Evolutionary conservation across 192 early-diverging fungal species (phyloP).

Genomic region (Entomortierella parvispora): DNA sequence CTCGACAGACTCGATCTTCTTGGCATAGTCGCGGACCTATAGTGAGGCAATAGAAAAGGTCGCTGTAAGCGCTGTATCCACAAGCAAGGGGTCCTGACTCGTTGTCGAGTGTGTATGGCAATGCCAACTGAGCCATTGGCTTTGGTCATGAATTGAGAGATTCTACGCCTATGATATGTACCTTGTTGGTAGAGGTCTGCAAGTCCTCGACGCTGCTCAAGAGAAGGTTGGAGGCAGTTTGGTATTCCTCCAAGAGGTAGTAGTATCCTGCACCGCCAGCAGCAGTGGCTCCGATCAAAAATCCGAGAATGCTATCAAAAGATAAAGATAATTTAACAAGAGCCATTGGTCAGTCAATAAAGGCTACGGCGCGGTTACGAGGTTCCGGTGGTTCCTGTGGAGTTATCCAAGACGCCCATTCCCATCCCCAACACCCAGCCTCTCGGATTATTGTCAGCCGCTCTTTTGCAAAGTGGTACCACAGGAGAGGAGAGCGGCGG

Average conservation of each 20-base stretch:
- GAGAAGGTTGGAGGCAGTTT: constrained; percentile 73
- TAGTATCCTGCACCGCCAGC: constrained; percentile 83
- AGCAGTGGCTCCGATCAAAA: constrained; percentile 78
- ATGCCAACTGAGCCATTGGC: too few relatives aligned
- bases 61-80: too few relatives aligned
- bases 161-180: constrained; percentile 18
- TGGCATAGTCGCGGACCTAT: constrained; percentile 76
- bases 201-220: constrained; percentile 84
- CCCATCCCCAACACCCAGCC: too few relatives aligned
- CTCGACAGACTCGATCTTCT: constrained; percentile 83
- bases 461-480: too few relatives aligned
- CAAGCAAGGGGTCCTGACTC: too few relatives aligned
- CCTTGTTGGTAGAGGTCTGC: constrained; percentile 79
- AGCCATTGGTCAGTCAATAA: constrained; percentile 6
- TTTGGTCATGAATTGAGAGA: too few relatives aligned
- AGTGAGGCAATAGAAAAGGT: not conserved
- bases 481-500: too few relatives aligned
- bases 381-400: too few relatives aligned
- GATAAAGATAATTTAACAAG: not conserved
- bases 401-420: too few relatives aligned
- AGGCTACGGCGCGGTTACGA: too few relatives aligned
- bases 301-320: constrained; percentile 73
- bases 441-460: too few relatives aligned
- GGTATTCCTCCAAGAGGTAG: constrained; percentile 90
- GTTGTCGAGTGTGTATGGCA: too few relatives aligned